phyloP scores from a whole-genome alignment of 495 filamentous ascomycete genomes.

The Penicillium paradoxum region DNA sequence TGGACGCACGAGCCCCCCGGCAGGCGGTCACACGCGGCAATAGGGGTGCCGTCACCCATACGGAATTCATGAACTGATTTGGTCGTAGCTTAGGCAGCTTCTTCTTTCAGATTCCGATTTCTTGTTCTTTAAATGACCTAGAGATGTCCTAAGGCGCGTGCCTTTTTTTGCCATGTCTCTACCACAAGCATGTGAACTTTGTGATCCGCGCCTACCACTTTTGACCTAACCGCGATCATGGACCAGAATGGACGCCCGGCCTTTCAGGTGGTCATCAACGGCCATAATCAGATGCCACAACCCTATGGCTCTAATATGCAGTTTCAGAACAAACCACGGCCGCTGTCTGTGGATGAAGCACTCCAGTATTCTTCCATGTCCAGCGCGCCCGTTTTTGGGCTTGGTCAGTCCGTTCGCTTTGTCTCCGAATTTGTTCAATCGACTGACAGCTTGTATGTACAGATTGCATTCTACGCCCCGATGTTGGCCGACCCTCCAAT shows the following conservation, averaged over 20 bases:
- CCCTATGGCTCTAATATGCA: constrained; percentile 25
- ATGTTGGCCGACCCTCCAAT: constrained; percentile 40
- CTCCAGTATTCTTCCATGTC: constrained; percentile 89
- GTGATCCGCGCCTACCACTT: constrained; percentile 38
- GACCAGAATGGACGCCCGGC: constrained; percentile 39
- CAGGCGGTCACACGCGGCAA: constrained; percentile 37
- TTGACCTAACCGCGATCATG: constrained; percentile 32
- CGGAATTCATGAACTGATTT: constrained; percentile 21
- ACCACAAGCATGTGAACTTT: constrained; percentile 45
- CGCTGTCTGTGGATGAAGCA: constrained; percentile 71
- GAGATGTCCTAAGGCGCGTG: constrained; percentile 19
- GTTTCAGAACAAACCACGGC: constrained; percentile 31
- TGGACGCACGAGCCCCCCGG: constrained; percentile 30
- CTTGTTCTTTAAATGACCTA: not conserved
- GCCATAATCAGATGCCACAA: constrained; percentile 29
- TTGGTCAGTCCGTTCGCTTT: constrained; percentile 51
- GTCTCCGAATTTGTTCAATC: constrained; percentile 6
- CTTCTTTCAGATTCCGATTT: not conserved
- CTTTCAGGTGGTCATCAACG: constrained; percentile 45
- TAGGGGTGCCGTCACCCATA: constrained; percentile 18
- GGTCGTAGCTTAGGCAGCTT: constrained; percentile 8
- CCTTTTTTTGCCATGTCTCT: constrained; percentile 41
- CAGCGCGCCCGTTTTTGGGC: constrained; percentile 79
- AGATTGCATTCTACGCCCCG: constrained; percentile 39
- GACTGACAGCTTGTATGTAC: constrained; percentile 10